Percentiles rank a stretch among this genome's conserved stretches.
phyloP scores from a whole-genome alignment of 2,329 filamentous ascomycete genomes.

The Dactylonectria estremocensis region DNA sequence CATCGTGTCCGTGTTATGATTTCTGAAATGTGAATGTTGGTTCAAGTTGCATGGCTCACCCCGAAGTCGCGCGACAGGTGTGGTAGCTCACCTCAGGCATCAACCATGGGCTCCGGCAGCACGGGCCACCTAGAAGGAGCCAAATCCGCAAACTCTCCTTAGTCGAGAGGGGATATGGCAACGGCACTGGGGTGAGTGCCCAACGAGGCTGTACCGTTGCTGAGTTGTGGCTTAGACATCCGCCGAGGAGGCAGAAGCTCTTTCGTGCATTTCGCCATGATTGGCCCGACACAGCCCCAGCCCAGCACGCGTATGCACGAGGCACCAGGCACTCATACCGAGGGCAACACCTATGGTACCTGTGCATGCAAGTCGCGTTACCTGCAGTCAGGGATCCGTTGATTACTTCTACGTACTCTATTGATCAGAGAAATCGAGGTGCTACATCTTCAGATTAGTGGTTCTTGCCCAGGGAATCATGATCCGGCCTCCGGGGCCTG shows the following conservation, averaged over 20 bases:
- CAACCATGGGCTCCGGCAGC: not conserved
- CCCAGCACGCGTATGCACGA: not conserved
- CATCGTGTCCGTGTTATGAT: not conserved
- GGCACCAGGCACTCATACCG: not conserved
- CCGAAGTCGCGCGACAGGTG: not conserved
- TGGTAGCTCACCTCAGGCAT: not conserved
- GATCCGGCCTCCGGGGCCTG: no score
- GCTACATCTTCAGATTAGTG: no score
- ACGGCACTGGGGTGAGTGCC: no score
- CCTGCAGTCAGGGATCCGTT: not conserved
- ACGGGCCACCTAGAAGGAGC: not conserved
- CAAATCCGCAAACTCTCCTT: not conserved
- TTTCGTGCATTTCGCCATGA: no score
- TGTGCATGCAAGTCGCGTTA: not conserved
- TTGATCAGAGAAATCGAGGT: not conserved
- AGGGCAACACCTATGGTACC: not conserved
- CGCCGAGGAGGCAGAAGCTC: no score
- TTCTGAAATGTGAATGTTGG: no score
- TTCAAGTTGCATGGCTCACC: no score
- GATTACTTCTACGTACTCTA: not conserved
- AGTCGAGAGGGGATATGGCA: slow-evolving; percentile 2
- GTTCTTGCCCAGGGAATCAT: no score
- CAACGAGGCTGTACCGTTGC: no score
- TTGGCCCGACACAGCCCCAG: not conserved
- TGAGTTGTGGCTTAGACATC: no score